Conservation (phyloP, 164 flowering plant genomes). For the Euptelea pleiosperma region DNA sequence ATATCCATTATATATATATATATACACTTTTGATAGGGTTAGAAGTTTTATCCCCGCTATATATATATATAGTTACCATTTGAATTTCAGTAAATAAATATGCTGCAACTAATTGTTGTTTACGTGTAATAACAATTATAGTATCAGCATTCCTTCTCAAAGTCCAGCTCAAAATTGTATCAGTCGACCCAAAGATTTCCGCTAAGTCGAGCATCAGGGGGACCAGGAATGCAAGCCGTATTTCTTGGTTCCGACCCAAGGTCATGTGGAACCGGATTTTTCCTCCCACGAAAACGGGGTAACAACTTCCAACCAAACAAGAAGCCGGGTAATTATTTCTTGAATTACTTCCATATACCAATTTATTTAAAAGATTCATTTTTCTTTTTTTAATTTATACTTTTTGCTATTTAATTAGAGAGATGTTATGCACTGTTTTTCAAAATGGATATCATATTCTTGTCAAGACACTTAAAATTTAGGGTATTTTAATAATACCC, state of each 20-base stretch:
- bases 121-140: no score
- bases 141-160: conserved; percentile 14
- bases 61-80: no score
- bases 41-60: no score
- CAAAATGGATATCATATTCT: background rate
- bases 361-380: no score
- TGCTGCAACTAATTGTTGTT: no score
- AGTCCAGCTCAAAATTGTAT: conserved; percentile 14
- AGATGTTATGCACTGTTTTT: background rate
- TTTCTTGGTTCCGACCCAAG: conserved; percentile 48
- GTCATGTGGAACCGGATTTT: conserved; percentile 80
- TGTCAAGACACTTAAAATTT: background rate
- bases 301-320: conserved; percentile 32
- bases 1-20: background rate
- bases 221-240: conserved; percentile 81
- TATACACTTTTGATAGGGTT: background rate
- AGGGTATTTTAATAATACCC: background rate
- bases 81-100: no score
- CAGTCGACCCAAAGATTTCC: conserved; percentile 26
- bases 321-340: conserved; percentile 57
- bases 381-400: background rate
- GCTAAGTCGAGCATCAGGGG: conserved; percentile 35
- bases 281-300: conserved; percentile 57
- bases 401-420: background rate
- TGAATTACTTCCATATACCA: no score